phyloP scores from a whole-genome alignment of 805 yeast species.

The Teunomyces tritomae region DNA sequence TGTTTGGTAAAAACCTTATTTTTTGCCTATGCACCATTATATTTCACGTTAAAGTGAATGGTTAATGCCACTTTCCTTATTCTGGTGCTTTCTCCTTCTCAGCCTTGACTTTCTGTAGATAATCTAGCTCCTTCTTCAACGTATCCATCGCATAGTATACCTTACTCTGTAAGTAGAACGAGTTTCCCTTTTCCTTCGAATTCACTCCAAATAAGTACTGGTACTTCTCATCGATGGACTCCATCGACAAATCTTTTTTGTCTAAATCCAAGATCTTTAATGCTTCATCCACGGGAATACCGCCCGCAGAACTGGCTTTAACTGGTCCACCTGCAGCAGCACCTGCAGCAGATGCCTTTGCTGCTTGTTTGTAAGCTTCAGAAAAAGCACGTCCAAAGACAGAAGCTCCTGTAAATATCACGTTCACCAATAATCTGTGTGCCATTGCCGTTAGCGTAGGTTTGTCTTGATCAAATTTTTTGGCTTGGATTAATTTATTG shows the following conservation, averaged over 20 bases:
- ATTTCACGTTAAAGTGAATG: no score
- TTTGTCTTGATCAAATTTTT: constrained; percentile 3
- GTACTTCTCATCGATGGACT: constrained; percentile 67
- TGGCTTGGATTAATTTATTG: not conserved
- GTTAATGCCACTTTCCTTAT: not conserved
- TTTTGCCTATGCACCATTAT: not conserved
- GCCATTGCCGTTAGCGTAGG: constrained; percentile 50
- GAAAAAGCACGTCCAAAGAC: constrained; percentile 95
- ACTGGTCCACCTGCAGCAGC: constrained; percentile 31
- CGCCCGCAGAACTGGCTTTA: constrained; percentile 61
- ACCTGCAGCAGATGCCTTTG: constrained; percentile 77
- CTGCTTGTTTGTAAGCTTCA: constrained; percentile 97
- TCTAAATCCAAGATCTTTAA: constrained; percentile 86
- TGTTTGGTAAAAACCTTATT: not conserved
- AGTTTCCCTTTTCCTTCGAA: constrained; percentile 92
- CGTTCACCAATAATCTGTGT: constrained; percentile 85
- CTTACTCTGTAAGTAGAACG: constrained; percentile 89
- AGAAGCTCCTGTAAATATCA: constrained; percentile 89
- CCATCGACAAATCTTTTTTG: constrained; percentile 48
- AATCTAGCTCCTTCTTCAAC: constrained; percentile 72
- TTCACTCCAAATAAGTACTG: constrained; percentile 83
- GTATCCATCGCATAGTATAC: constrained; percentile 94
- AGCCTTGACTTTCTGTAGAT: constrained; percentile 43
- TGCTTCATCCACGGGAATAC: constrained; percentile 85
- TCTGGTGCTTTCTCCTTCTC: constrained; percentile 18